phyloP scores from a whole-genome alignment of 164 flowering plant genomes.

The Dillenia turbinata region DNA sequence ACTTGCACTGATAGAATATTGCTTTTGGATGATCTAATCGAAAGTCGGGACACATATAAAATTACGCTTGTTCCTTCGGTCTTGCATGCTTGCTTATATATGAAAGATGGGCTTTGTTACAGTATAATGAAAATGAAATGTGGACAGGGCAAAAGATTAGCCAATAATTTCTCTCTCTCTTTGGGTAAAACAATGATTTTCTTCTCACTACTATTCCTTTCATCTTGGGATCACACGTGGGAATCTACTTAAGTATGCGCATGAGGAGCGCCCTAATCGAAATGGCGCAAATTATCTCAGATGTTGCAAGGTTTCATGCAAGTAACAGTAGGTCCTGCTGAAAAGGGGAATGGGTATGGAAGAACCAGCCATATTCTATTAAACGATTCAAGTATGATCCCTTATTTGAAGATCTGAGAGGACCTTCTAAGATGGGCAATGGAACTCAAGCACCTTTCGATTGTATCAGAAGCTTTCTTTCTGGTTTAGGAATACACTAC shows the following conservation, averaged over 20 bases:
- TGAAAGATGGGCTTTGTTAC: too few species aligned
- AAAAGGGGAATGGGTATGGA: slow-evolving; percentile 98
- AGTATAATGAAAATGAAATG: too few species aligned
- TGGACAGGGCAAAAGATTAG: too few species aligned
- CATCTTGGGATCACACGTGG: slow-evolving; percentile 81
- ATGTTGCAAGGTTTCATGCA: slow-evolving; percentile 82
- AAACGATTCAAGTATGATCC: slow-evolving; percentile 59
- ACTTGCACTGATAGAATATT: too few species aligned
- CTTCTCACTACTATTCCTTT: slow-evolving; percentile 54
- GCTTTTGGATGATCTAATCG: too few species aligned
- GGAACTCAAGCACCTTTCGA: slow-evolving; percentile 87
- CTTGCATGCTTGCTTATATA: too few species aligned
- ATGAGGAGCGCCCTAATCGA: slow-evolving; percentile 51
- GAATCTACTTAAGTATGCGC: slow-evolving; percentile 85
- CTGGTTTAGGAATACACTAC: slow-evolving; percentile 84
- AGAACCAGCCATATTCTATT: slow-evolving; percentile 41
- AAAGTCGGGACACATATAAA: too few species aligned
- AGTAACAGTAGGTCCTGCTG: slow-evolving; percentile 92
- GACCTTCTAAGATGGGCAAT: slow-evolving; percentile 94
- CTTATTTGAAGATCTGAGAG: slow-evolving; percentile 84
- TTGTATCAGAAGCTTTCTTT: slow-evolving; percentile 68
- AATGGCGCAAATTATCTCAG: slow-evolving; percentile 52
- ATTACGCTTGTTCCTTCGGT: too few species aligned
- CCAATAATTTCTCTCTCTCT: too few species aligned
- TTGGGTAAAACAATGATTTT: too few species aligned